Conservation (phyloP, 108 stramenopile genomes). For the Fragilaria crotonensis region DNA sequence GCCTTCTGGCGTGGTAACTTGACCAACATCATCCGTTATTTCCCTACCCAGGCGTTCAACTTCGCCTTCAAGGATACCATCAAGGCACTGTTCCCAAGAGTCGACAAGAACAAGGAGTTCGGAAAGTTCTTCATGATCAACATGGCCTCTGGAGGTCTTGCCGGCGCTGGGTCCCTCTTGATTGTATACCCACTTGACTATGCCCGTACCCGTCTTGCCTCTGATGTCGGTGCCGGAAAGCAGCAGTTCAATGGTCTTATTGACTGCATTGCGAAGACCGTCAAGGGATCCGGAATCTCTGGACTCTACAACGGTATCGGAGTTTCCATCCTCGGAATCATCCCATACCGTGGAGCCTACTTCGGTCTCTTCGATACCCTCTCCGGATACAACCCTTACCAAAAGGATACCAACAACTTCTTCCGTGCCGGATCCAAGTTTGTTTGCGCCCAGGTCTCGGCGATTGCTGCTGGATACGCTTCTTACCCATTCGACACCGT, state of each 20-base stretch:
- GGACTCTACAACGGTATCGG: conserved; percentile 99
- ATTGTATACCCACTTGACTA: conserved; percentile 99
- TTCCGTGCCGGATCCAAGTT: conserved; percentile 94
- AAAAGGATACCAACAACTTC: conserved; percentile 79
- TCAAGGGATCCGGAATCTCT: conserved; percentile 70
- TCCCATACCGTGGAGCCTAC: conserved; percentile 98
- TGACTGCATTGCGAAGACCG: conserved; percentile 95
- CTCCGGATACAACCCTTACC: conserved; percentile 95
- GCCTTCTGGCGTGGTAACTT: conserved; percentile 98
- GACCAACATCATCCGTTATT: conserved; percentile 98
- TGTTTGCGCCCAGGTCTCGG: conserved; percentile 91
- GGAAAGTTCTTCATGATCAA: conserved; percentile 94
- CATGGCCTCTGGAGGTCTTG: conserved; percentile 96
- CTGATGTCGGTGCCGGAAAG: conserved; percentile 93
- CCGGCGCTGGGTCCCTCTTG: conserved; percentile 93
- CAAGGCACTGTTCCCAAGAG: conserved; percentile 96
- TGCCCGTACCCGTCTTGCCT: conserved; percentile 98
- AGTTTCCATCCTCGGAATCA: conserved; percentile 93
- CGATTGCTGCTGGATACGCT: conserved; percentile 90
- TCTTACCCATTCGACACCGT: conserved; percentile 99
- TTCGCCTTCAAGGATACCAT: conserved; percentile 98
- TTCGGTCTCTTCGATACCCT: conserved; percentile 99
- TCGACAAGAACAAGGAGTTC: conserved; percentile 94
- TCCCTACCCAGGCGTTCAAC: conserved; percentile 99
- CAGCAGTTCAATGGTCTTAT: conserved; percentile 94